Conservation (phyloP, 257 asterid species). For the Nyctanthes arbortristis region DNA sequence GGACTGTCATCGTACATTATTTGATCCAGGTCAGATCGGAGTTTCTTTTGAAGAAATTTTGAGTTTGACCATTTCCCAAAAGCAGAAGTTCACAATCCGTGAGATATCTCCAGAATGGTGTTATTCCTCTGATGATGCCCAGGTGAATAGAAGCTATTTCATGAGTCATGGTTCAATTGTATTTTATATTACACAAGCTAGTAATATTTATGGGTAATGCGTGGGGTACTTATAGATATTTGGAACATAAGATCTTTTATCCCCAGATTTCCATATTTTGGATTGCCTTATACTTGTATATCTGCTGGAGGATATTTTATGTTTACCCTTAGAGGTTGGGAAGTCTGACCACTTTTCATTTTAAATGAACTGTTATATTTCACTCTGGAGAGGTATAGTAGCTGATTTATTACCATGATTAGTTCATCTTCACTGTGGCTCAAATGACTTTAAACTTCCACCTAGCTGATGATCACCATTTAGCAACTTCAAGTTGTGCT, state of each 20-base stretch:
- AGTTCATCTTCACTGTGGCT: too few species aligned
- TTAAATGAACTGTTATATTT: neutral
- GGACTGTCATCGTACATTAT: constrained; percentile 40
- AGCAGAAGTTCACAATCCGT: constrained; percentile 78
- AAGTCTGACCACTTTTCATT: neutral
- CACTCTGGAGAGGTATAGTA: too few species aligned
- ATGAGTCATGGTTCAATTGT: neutral
- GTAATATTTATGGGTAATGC: neutral
- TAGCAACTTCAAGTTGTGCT: neutral
- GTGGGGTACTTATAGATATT: neutral
- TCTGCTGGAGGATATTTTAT: neutral
- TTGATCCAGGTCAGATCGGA: constrained; percentile 54
- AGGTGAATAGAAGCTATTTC: constrained; percentile 46
- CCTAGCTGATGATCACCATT: neutral
- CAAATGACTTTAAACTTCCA: neutral
- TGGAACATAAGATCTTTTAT: neutral
- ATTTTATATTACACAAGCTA: neutral
- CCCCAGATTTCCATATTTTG: neutral
- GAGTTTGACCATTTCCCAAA: constrained; percentile 32
- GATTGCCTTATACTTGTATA: neutral
- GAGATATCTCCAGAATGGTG: constrained; percentile 96
- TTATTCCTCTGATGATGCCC: constrained; percentile 71
- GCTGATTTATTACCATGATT: too few species aligned
- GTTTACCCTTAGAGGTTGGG: constrained; percentile 3
- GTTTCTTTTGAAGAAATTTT: constrained; percentile 48